Conservation (phyloP, 176 grass and related monocot species). For the Elaeis guineensis region DNA sequence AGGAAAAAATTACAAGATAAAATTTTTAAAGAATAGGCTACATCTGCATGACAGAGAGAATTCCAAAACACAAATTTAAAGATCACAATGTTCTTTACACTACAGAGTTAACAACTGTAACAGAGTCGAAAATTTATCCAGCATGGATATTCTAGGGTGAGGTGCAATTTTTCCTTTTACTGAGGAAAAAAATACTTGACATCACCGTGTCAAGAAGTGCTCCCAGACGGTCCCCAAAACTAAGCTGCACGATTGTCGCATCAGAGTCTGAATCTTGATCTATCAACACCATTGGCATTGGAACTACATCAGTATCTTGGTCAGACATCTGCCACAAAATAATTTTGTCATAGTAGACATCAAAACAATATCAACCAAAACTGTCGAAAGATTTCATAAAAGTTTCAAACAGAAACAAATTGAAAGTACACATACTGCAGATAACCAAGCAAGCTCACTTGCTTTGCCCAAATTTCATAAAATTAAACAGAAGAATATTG, state of each 20-base stretch:
- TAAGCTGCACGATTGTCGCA: conserved; percentile 83
- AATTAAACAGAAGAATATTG: too few relatives aligned
- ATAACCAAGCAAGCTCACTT: too few relatives aligned
- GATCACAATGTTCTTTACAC: too few relatives aligned
- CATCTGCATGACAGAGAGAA: too few relatives aligned
- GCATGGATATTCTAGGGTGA: conserved; percentile 3
- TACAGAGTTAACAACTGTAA: too few relatives aligned
- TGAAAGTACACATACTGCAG: too few relatives aligned
- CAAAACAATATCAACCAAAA: neutral
- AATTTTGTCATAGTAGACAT: neutral
- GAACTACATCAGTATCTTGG: conserved; percentile 46
- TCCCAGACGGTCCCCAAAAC: conserved; percentile 89
- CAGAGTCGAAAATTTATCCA: conserved; percentile 16
- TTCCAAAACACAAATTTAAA: too few relatives aligned
- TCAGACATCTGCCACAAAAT: neutral
- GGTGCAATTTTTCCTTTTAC: too few relatives aligned
- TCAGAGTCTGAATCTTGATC: conserved; percentile 88
- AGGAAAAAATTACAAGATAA: too few relatives aligned
- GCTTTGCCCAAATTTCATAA: too few relatives aligned
- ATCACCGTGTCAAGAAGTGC: conserved; percentile 84
- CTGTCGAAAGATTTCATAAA: neutral
- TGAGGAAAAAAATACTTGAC: neutral
- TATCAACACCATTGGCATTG: conserved; percentile 70
- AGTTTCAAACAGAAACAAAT: too few relatives aligned
- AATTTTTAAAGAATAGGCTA: too few relatives aligned